Evolutionary conservation across 1,139 yeast species (phyloP), one percentile per base, ranked within the genome.

Genomic region (Diutina catenulata): DNA sequence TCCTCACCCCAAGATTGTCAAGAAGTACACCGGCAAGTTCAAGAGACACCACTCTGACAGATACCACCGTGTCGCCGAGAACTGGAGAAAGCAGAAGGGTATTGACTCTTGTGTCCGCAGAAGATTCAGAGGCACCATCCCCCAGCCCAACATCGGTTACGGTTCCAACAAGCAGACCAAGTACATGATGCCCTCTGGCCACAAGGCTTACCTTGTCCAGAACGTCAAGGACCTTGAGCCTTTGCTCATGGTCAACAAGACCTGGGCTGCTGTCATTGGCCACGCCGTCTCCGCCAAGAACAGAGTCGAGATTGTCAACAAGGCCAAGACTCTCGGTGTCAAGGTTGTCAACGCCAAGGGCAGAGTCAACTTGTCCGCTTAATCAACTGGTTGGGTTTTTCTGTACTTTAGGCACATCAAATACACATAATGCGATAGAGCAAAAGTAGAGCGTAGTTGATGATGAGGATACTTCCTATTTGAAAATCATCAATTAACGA

Each of bases 31-130:
- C 68, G 83, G 83, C 79, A 82, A 82, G 80, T 93, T 93, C 86
- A 91, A 87, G 91, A 87, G 99, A 78, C 97, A 91, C 71, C 98
- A 93, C 79, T 87, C 96, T 70, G 99, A 93, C 83, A 87, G 96
- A 74, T 91, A 86, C 76, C 79, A 79, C 79, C 88, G 98, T 74
- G 96, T 91, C 57, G 74, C 87, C 61, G 96, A 86, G 74, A 81
- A 80, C 80, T 93, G 98, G 98, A 91, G 99, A 86, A 91, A 91
- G 77, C 98, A 93, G 76, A 91, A 88, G 86, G 99, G 99, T 91
- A 93, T 93, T 65, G 99, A 93, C 79, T 88, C 96, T 59, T 80
- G 88, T 75, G 96, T 88, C 68, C 88, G 97, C 80, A 88, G 97
- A 80, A 86, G 97, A 78, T 93, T 91, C 94, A 86, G 97, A 81